phyloP scores from a whole-genome alignment of 2,329 filamentous ascomycete species.

The Diaporthe vexans region DNA sequence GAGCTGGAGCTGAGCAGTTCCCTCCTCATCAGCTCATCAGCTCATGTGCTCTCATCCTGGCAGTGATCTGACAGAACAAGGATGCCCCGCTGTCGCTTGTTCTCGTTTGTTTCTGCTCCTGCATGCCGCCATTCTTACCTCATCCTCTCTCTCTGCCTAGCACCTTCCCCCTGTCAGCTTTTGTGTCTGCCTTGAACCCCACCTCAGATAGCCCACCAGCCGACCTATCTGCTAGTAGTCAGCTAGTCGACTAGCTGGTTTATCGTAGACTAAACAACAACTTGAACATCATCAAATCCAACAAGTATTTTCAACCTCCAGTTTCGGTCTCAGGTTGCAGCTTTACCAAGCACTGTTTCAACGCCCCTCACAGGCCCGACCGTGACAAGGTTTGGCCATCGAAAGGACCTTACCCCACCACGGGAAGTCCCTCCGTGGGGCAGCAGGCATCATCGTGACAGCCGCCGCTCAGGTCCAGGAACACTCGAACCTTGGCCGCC shows the following conservation, averaged over 20 bases:
- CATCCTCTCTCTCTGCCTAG: not conserved
- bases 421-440: not conserved
- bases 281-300: not conserved
- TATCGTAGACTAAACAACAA: not conserved
- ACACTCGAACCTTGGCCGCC: not conserved
- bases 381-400: slow-evolving; percentile 6
- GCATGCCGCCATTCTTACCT: slow-evolving; percentile 23
- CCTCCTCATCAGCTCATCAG: not conserved
- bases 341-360: slow-evolving; percentile 24
- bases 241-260: no score
- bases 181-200: slow-evolving; percentile 14
- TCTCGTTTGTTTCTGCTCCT: slow-evolving; percentile 3
- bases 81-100: slow-evolving; percentile 3
- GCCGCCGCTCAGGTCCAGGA: not conserved
- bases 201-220: not conserved
- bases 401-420: slow-evolving; percentile 6
- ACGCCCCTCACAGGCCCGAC: not conserved
- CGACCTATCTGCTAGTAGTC: not conserved
- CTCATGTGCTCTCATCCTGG: not conserved
- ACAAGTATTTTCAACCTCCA: not conserved
- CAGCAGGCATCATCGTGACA: slow-evolving; percentile 29
- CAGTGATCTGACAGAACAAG: not conserved
- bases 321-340: not conserved
- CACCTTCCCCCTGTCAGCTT: not conserved
- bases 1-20: no score